A percentile compares a stretch with the other conserved stretches of the same genome.
Conservation (phyloP, 768 basidiomycete species). For the Tricholoma furcatifolium region DNA sequence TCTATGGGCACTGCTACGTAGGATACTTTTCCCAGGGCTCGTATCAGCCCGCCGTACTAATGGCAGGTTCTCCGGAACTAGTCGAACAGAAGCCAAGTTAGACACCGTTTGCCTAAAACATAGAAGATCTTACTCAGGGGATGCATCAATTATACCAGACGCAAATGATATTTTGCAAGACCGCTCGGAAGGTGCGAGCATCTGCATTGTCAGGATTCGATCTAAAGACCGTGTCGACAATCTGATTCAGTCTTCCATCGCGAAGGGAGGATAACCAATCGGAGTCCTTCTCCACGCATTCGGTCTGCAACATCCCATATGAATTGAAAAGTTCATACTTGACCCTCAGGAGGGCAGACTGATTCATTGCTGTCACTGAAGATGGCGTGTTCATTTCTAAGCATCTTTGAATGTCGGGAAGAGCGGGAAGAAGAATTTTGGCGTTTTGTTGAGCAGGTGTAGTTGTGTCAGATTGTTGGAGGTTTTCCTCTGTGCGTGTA, state of each 20-base stretch:
- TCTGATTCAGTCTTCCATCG: conserved; percentile 21
- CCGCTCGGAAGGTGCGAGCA: conserved; percentile 5
- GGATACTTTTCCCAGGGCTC: conserved; percentile 46
- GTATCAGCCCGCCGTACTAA: conserved; percentile 42
- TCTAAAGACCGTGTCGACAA: conserved; percentile 28
- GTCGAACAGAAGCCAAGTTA: neutral
- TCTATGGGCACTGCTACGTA: conserved; percentile 50
- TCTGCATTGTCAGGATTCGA: neutral
- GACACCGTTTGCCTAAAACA: too few species aligned
- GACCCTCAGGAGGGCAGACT: conserved; percentile 20
- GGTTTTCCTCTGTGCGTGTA: conserved; percentile 10
- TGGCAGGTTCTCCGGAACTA: too few species aligned
- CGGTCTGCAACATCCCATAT: conserved; percentile 33
- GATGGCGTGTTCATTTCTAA: conserved; percentile 13
- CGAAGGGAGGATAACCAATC: conserved; percentile 31
- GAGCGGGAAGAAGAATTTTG: conserved; percentile 18
- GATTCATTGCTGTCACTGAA: conserved; percentile 6
- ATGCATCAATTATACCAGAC: conserved; percentile 2
- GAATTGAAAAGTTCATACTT: conserved; percentile 41
- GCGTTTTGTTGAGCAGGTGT: conserved; percentile 5
- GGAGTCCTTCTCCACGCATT: conserved; percentile 26
- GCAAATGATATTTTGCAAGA: conserved; percentile 6
- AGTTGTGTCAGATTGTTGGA: neutral
- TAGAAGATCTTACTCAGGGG: neutral
- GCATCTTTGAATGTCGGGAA: conserved; percentile 17